Percentiles rank a stretch among this genome's conserved stretches.
Conservation (phyloP, 2,329 filamentous ascomycete species). For the Hypoxylon sp. region DNA sequence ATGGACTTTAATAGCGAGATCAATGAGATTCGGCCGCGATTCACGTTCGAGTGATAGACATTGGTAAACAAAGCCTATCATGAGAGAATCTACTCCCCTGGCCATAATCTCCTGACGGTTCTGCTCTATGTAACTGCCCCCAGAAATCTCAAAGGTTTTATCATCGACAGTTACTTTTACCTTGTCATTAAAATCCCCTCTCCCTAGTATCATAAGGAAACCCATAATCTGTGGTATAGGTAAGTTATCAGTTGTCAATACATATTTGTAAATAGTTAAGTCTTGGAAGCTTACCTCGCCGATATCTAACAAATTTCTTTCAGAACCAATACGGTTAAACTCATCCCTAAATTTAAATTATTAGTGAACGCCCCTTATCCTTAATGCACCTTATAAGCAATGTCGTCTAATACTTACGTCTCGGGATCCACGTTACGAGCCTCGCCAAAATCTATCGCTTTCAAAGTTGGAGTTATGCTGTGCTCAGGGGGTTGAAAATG, state of each 20-base stretch:
- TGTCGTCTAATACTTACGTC: slow-evolving; percentile 1
- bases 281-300: slow-evolving; percentile 8
- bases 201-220: slow-evolving; percentile 5
- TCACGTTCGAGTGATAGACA: neutral
- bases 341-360: neutral
- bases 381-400: neutral
- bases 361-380: neutral
- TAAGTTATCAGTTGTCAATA: neutral
- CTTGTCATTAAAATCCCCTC: neutral
- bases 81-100: slow-evolving; percentile 6
- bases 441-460: slow-evolving; percentile 24
- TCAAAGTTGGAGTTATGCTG: slow-evolving; percentile 12
- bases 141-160: slow-evolving; percentile 11
- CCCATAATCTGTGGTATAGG: slow-evolving; percentile 11
- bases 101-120: neutral
- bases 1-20: neutral
- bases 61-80: slow-evolving; percentile 16
- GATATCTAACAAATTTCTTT: slow-evolving; percentile 21
- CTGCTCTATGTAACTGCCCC: neutral
- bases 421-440: slow-evolving; percentile 2
- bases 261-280: too few relatives aligned
- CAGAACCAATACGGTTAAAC: slow-evolving; percentile 6
- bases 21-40: slow-evolving; percentile 1
- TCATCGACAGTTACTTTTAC: neutral
- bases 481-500: slow-evolving; percentile 9